Base-by-base conservation (phyloP, 345 rosid genomes). In the Salix koriyanagi region DNA sequence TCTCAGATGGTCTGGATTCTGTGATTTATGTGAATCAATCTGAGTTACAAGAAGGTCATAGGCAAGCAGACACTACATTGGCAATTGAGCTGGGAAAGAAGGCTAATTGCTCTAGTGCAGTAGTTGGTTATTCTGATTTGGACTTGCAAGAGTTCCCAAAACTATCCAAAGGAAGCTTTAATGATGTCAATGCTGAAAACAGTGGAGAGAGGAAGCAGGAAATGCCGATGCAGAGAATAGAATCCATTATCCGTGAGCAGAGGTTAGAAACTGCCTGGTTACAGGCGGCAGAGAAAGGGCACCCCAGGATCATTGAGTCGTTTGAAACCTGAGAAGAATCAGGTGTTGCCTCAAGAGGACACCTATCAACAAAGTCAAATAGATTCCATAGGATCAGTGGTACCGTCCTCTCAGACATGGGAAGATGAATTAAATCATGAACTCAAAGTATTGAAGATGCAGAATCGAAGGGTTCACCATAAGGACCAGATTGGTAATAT, bases 201-300 rank as follows among this genome's bases (percentile, higher is more conserved):
- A 71, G 83, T 75, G 83, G 69, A 65, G 91, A 87, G 75, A 76
- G 82, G 75, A 85, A 76, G 79, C 83, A 79, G 77, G 91, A 85
- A 75, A 73, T 88, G 65, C 98, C 97, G 12, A 90, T 85, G 94
- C 98, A 90, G 83, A 89, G 98, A 81, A 87, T 92, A 81, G 99
- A 96, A 88, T 91, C 98, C 34, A 96, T 96, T 46, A 96, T 96
- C 80, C 87, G 90, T 32, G 99, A 96, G 83, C 99, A 96, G 83
- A 88, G 89, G 81, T 84, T 96, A 79, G 98, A 96, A 85, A 93
- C 94, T 39, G 99, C 99, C 18, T 96, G 98, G 99, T 83, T 96
- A 84, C 99, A 96, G 80, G 87, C 94, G 28, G 86, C 91, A 62
- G 99, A 93, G 80, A 93, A 93, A 93, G 86, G 93, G 93, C 79